Base-by-base conservation (phyloP, 2,329 filamentous ascomycete genomes). In the Albophoma yamanashiensis region DNA sequence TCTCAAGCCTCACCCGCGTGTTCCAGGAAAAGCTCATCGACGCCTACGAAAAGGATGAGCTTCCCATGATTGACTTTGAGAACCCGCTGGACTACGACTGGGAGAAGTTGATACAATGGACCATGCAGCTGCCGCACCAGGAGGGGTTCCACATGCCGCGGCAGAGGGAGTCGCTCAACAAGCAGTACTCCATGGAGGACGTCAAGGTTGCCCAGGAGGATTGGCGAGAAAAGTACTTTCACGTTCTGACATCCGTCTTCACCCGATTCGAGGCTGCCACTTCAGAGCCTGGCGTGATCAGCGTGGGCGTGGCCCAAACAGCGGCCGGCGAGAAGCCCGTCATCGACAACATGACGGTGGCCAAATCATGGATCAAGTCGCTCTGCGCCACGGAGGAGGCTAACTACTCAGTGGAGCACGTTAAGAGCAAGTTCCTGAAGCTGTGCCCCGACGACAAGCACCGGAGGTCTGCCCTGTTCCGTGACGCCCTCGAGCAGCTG, bases 41-140 rank as follows among this genome's bases (percentile, higher is more conserved):
- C 55, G 88, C 88, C 0, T 91, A 91, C 64, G 82, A 86, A 64
- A 78, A 76, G 1, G 80, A 81, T 11, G 79, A 87, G 62, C 64
- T 92, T 1, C 80, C 84, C 1, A 70, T 77, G 2, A 76, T 92
- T 25, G 77, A 91, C 68, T 89, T 83, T 64, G 79, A 89, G 57
- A 74, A 88, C 55, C 78, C 85, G 0, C 70, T 81, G 45, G 78
- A 80, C 1, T 91, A 90, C 61, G 86, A 92, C 67, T 92, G 89
- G 88, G 73, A 76, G 12, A 72, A 70, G 5, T 71, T 92, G 7
- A 80, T 92, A 55, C 76, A 80, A 42, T 93, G 89, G 89, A 81
- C 86, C 1, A 75, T 84, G 63, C 76, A 79, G 27, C 81, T 83
- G 4, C 73, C 78, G 31, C 74, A 74, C 0, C 72, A 77, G 38